Conservation (phyloP, 495 filamentous ascomycete genomes). For the Podospora pseudocomata region DNA sequence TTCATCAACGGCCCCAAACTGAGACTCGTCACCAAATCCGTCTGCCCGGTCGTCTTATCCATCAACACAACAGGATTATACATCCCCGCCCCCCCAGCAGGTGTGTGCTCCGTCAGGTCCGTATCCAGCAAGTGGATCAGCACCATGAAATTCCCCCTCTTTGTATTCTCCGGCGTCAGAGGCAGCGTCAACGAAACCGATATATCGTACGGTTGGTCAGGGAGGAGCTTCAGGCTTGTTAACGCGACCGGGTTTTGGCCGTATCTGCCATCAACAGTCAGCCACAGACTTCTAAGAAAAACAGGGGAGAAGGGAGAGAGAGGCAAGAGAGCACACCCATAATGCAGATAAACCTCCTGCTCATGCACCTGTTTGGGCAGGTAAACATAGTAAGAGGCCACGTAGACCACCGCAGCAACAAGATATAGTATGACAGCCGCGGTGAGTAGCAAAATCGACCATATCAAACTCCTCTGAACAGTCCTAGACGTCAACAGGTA, state of each 20-base stretch:
- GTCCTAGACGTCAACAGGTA: constrained; percentile 3
- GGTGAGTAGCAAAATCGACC: constrained; percentile 58
- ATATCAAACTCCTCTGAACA: constrained; percentile 51
- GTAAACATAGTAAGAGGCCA: constrained; percentile 75
- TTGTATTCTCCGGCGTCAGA: constrained; percentile 20
- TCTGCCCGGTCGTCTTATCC: not conserved
- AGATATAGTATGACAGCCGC: constrained; percentile 57
- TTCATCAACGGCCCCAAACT: not conserved
- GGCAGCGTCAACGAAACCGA: constrained; percentile 57
- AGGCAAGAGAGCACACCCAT: constrained; percentile 51
- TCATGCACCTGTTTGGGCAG: constrained; percentile 67
- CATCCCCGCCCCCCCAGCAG: not conserved
- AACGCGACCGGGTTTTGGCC: not conserved
- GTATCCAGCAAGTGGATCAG: not conserved
- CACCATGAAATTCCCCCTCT: constrained; percentile 7
- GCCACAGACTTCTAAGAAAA: too few species aligned
- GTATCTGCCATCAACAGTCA: not conserved
- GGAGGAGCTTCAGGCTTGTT: not conserved
- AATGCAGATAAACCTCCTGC: constrained; percentile 74
- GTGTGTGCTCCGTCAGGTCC: not conserved
- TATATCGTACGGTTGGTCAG: constrained; percentile 59
- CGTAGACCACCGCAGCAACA: constrained; percentile 64
- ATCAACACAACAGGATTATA: not conserved
- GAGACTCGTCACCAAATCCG: not conserved
- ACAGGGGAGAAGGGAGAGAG: not conserved